A percentile compares a stretch with the other conserved stretches of the same genome.
Evolutionary conservation across 2,329 filamentous ascomycete species (phyloP).

Genomic region (Aphanocladium album): DNA sequence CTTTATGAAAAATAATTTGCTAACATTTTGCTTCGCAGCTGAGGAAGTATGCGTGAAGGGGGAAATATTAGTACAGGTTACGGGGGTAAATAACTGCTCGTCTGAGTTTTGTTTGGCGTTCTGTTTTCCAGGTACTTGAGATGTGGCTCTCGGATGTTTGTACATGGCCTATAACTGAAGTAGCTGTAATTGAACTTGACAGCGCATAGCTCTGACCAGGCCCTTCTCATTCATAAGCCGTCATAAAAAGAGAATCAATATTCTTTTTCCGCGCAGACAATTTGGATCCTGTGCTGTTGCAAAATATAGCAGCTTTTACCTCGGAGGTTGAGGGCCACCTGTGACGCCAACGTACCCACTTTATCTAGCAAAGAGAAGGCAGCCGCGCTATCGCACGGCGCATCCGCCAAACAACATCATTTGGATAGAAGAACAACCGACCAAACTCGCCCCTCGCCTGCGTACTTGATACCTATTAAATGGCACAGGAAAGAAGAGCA

Average conservation of each 20-base stretch:
- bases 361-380: not conserved
- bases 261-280: not conserved
- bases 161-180: not conserved
- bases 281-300: not conserved
- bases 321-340: no score
- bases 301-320: no score
- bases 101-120: not conserved
- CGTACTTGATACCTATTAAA: not conserved
- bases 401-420: not conserved
- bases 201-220: not conserved
- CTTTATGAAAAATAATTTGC: slow-evolving; percentile 1
- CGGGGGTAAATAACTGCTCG: not conserved
- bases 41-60: slow-evolving; percentile 28
- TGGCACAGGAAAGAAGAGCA: not conserved
- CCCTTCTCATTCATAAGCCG: no score
- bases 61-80: not conserved
- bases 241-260: no score
- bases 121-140: not conserved
- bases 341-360: not conserved
- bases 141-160: not conserved
- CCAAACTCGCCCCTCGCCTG: not conserved
- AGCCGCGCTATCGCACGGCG: not conserved
- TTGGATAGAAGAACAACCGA: not conserved
- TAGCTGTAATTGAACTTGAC: not conserved
- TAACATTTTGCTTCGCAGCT: slow-evolving; percentile 23